Percentiles rank a stretch among this genome's conserved stretches.
Conservation (phyloP, 2,329 filamentous ascomycete species). For the Periconia digitata region DNA sequence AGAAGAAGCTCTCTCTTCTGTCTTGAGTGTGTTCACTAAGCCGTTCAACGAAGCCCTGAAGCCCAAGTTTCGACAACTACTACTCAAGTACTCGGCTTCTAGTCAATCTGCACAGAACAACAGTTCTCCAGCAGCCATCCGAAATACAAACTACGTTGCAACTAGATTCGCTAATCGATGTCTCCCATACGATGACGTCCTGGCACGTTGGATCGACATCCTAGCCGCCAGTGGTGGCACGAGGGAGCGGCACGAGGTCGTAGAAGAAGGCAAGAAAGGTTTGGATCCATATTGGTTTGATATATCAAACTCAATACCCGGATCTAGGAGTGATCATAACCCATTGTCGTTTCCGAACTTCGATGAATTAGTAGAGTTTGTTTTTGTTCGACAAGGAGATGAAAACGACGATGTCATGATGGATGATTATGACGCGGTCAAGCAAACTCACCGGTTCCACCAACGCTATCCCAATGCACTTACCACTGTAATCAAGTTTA, state of each 20-base stretch:
- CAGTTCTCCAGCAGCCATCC: slow-evolving; percentile 43
- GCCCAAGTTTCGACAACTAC: slow-evolving; percentile 39
- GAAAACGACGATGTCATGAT: slow-evolving; percentile 40
- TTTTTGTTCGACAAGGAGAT: slow-evolving; percentile 44
- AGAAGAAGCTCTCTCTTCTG: slow-evolving; percentile 80
- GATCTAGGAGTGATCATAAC: slow-evolving; percentile 19
- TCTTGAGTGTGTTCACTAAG: slow-evolving; percentile 63
- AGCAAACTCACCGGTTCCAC: slow-evolving; percentile 33
- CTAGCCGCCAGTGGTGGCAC: slow-evolving; percentile 70
- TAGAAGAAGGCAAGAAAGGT: slow-evolving; percentile 87
- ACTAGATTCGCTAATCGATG: slow-evolving; percentile 90
- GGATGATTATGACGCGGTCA: slow-evolving; percentile 23
- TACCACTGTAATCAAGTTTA: slow-evolving; percentile 69
- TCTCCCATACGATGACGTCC: slow-evolving; percentile 74
- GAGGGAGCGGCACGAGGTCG: slow-evolving; percentile 75
- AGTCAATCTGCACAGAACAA: slow-evolving; percentile 17
- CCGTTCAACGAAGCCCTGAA: slow-evolving; percentile 45
- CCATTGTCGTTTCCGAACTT: slow-evolving; percentile 46
- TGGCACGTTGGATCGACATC: slow-evolving; percentile 85
- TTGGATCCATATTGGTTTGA: slow-evolving; percentile 76
- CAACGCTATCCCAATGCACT: slow-evolving; percentile 56
- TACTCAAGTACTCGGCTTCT: slow-evolving; percentile 34
- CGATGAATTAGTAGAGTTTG: slow-evolving; percentile 46
- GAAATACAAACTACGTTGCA: slow-evolving; percentile 75
- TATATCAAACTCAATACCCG: slow-evolving; percentile 55